Evolutionary conservation across 1,139 yeast genomes (phyloP).

Genomic region (Yamadazyma epiphylla): DNA sequence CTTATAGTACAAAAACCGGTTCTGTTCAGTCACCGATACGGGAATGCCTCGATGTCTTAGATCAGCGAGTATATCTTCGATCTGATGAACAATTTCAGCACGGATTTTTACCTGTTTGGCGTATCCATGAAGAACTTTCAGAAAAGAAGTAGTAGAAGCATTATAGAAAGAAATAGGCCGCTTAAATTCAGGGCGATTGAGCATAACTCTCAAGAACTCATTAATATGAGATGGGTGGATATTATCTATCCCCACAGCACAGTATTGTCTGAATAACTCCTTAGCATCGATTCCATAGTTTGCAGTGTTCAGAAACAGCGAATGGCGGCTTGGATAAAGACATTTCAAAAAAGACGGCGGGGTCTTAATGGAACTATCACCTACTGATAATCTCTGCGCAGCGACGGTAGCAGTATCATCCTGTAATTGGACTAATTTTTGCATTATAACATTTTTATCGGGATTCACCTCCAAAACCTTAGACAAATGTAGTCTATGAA

Average conservation of each 20-base stretch:
- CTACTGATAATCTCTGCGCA: too few relatives aligned
- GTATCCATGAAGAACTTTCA: slow-evolving; percentile 10
- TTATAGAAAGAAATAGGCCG: slow-evolving; percentile 8
- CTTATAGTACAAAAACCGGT: slow-evolving; percentile 22
- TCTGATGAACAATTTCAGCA: slow-evolving; percentile 15
- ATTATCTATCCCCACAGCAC: neutral
- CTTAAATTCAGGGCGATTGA: slow-evolving; percentile 9
- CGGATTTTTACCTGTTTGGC: slow-evolving; percentile 16
- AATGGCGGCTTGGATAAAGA: slow-evolving; percentile 5
- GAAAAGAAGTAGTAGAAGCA: neutral
- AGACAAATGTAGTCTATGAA: neutral
- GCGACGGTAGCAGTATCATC: neutral
- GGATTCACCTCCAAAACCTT: slow-evolving; percentile 1
- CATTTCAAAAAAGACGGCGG: slow-evolving; percentile 4
- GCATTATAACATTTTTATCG: neutral
- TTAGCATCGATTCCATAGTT: too few relatives aligned
- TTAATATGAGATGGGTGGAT: slow-evolving; percentile 32
- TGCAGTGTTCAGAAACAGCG: slow-evolving; percentile 3
- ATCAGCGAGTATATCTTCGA: slow-evolving; percentile 25
- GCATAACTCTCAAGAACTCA: slow-evolving; percentile 27
- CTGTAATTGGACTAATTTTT: neutral
- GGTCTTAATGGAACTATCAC: slow-evolving; percentile 5
- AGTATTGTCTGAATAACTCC: neutral
- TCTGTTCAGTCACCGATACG: slow-evolving; percentile 28
- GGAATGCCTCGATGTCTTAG: slow-evolving; percentile 22